Conservation (phyloP, 2,329 filamentous ascomycete genomes). For the Calonectria montana region DNA sequence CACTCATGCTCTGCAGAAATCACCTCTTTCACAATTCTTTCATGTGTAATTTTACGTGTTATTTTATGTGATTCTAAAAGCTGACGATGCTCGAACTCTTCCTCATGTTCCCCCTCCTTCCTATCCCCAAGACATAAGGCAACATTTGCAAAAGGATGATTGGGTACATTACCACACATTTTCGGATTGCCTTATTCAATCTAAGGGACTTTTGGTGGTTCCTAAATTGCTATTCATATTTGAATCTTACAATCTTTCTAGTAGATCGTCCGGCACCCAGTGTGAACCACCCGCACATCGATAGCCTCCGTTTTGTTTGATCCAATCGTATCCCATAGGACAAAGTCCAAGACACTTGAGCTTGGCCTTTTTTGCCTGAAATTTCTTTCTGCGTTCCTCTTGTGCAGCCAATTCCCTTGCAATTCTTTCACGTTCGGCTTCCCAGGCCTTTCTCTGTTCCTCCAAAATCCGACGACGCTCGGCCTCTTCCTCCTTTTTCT, state of each 20-base stretch:
- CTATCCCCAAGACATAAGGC: too few species aligned
- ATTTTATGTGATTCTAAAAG: too few species aligned
- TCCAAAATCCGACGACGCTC: slow-evolving; percentile 52
- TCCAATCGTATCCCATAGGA: slow-evolving; percentile 68
- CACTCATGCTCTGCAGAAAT: too few species aligned
- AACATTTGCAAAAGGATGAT: too few species aligned
- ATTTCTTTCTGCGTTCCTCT: slow-evolving; percentile 50
- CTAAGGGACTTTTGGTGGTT: too few species aligned
- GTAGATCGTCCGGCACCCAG: slow-evolving; percentile 46
- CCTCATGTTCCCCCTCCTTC: too few species aligned
- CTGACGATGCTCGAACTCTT: too few species aligned
- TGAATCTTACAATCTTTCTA: slow-evolving; percentile 21
- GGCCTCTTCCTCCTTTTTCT: slow-evolving; percentile 51
- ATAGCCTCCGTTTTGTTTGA: slow-evolving; percentile 68
- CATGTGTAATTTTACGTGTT: too few species aligned
- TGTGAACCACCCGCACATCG: slow-evolving; percentile 72
- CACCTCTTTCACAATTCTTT: too few species aligned
- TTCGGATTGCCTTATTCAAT: too few species aligned
- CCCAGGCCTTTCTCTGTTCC: slow-evolving; percentile 28
- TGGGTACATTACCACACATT: too few species aligned
- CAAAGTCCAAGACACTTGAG: slow-evolving; percentile 67
- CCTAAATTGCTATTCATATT: too few species aligned
- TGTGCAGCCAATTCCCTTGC: slow-evolving; percentile 36
- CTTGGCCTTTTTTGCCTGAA: slow-evolving; percentile 57
- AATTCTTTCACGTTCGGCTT: slow-evolving; percentile 50